Base-by-base conservation (phyloP, 2,329 filamentous ascomycete species). In the Fusarium avenaceum region DNA sequence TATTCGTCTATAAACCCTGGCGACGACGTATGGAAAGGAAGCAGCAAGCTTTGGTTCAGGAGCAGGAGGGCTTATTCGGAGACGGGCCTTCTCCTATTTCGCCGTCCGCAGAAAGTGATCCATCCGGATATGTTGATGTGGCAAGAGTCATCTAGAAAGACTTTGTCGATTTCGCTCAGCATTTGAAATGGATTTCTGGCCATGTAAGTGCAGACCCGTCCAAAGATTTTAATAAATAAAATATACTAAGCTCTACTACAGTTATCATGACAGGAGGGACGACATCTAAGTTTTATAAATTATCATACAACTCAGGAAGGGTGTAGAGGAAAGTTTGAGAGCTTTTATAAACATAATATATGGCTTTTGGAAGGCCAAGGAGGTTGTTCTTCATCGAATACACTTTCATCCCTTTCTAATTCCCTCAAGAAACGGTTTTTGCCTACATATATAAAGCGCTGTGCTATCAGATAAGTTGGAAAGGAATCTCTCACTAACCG, bases 1-100 rank as follows among this genome's bases (percentile, higher is more conserved):
- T 97, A 0, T 15, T 95, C 1, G 76, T 91, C 1, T 97, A 97
- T 76, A 87, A 86, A 68, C 92, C 92, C 0, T 97, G 95, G 94
- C 86, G 93, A 28, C 77, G 80, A 43, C 78, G 81, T 10, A 79
- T 85, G 40, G 79, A 80, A 10, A 71, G 72, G 28, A 71, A 65
- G 42, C 35, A 38, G 35, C 35, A 38, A 17, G 17, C 17, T 19
- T 38, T 38, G 7, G 9, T 8, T n/a, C 35, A n/a, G 35, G 35
- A 52, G 8, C 63, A 30, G 17, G 67, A 70, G 14, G 67, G 67
- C 13, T 63, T 60, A 2, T 24, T 60, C 6, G 24, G 35, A 1
- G 65, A 72, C 15, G 59, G 56, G 8, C 28, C 20, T 4, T 53
- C 42, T 11, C 49, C 59, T 7, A n/a, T 38, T 17, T 56, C 69